Conservation (phyloP, 495 filamentous ascomycete species). For the Platismatia glauca region DNA sequence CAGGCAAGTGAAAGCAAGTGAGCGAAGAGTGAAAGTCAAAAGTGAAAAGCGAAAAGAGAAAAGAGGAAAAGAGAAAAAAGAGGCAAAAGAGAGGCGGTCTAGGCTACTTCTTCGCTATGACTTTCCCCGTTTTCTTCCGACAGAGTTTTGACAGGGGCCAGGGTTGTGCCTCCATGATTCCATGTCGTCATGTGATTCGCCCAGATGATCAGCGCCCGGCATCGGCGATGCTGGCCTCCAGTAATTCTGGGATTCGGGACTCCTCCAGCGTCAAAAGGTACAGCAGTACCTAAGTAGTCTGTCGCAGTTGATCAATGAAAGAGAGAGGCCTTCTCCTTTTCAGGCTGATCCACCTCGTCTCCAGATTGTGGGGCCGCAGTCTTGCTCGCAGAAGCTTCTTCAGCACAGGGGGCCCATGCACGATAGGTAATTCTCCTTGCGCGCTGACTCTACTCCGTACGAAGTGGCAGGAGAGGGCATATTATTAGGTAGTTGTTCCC, state of each 20-base stretch:
- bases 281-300: too few species aligned
- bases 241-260: too few species aligned
- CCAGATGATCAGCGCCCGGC: not conserved
- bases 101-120: not conserved
- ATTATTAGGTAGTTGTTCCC: not conserved
- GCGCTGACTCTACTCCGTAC: not conserved
- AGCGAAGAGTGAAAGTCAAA: too few species aligned
- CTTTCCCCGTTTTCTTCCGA: not conserved
- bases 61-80: too few species aligned
- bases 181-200: not conserved
- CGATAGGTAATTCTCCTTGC: too few species aligned
- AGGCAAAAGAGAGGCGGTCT: not conserved
- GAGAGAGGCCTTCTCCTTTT: too few species aligned
- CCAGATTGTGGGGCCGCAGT: conserved; percentile 11
- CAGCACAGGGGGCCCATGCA: not conserved
- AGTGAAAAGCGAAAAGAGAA: too few species aligned
- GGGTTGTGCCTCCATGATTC: not conserved
- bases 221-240: too few species aligned
- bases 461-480: too few species aligned
- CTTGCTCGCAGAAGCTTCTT: not conserved
- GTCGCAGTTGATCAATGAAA: too few species aligned
- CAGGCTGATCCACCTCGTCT: conserved; percentile 13
- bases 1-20: too few species aligned
- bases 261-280: too few species aligned
- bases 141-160: not conserved